phyloP scores from a whole-genome alignment of 2,329 filamentous ascomycete species.

The Colletotrichum sansevieriae region DNA sequence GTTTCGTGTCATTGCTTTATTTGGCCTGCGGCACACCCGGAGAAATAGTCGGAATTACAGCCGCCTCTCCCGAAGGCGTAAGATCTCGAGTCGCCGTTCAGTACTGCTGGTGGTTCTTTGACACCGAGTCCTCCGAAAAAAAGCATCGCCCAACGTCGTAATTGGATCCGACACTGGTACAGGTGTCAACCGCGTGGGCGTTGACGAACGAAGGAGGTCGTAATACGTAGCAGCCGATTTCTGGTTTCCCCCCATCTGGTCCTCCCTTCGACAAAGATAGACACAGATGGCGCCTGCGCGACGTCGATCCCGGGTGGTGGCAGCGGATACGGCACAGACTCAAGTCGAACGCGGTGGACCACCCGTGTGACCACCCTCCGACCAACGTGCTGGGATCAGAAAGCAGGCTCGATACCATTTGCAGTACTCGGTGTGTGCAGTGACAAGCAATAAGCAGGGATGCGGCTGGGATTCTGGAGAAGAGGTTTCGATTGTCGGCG shows the following conservation, averaged over 20 bases:
- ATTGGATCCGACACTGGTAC: conserved; percentile 2
- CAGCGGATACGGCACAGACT: conserved; percentile 23
- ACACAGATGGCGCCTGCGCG: conserved; percentile 19
- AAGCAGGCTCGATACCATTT: conserved; percentile 13
- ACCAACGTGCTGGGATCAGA: conserved; percentile 28
- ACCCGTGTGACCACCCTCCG: conserved; percentile 30
- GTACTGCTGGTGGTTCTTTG: conserved; percentile 4
- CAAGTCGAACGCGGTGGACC: conserved; percentile 21
- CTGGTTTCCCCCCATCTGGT: conserved; percentile 10
- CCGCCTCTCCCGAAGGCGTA: conserved; percentile 13
- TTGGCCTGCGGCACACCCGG: background rate
- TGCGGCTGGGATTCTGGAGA: background rate
- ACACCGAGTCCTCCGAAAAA: background rate
- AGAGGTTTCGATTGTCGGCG: conserved; percentile 12
- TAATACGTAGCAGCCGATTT: conserved; percentile 7
- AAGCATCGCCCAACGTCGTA: conserved; percentile 4
- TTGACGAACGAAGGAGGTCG: conserved; percentile 11
- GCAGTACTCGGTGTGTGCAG: conserved; percentile 15
- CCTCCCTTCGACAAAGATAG: conserved; percentile 12
- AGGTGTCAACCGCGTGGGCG: conserved; percentile 22
- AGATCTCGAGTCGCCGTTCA: background rate
- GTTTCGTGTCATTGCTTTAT: conserved; percentile 12
- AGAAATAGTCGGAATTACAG: conserved; percentile 4
- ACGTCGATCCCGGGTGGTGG: conserved; percentile 28
- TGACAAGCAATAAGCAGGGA: conserved; percentile 11